These are phyloP conservation scores for Scopulariopsis brevicaulis DNA, from an alignment of 2,329 filamentous ascomycete species.

Conservation along the genomic window DNA sequence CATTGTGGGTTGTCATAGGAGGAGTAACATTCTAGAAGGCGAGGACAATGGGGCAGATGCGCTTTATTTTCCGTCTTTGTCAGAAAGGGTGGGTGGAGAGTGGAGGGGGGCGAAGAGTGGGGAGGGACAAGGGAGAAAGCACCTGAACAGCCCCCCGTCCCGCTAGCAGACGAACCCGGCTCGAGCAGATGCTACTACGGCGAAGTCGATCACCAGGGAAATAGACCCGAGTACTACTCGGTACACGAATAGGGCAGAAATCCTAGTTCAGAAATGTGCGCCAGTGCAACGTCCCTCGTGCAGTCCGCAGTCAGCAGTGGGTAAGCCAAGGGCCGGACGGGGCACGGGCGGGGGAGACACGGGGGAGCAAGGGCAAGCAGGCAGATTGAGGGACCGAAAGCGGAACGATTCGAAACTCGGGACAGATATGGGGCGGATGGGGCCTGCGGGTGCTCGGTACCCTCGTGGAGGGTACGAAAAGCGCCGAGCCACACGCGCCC, in stretches of 20 bases:
- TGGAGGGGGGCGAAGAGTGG: neutral
- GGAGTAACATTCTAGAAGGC: conserved; percentile 5
- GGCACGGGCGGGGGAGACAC: neutral
- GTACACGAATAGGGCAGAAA: too few relatives aligned
- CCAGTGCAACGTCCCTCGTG: too few relatives aligned
- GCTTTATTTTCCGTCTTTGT: neutral
- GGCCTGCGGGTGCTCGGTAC: neutral
- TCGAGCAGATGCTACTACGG: neutral
- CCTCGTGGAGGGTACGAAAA: too few relatives aligned
- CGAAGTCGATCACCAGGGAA: too few relatives aligned
- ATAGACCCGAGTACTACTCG: too few relatives aligned
- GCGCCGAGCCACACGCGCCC: too few relatives aligned
- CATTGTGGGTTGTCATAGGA: conserved; percentile 3
- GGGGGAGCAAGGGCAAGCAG: neutral
- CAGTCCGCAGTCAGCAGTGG: neutral
- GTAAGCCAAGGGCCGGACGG: neutral
- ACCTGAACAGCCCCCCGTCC: neutral
- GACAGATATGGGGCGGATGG: neutral
- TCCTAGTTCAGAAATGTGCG: too few relatives aligned
- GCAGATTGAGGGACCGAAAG: neutral
- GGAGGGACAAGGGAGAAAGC: neutral
- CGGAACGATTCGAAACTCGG: neutral
- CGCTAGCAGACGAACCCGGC: neutral
- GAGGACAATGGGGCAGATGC: conserved; percentile 4
- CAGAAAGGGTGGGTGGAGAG: neutral